A percentile compares a stretch with the other conserved stretches of the same genome.
Evolutionary conservation across 805 yeast species (phyloP).

Genomic region (Cyberlindnera maritima): DNA sequence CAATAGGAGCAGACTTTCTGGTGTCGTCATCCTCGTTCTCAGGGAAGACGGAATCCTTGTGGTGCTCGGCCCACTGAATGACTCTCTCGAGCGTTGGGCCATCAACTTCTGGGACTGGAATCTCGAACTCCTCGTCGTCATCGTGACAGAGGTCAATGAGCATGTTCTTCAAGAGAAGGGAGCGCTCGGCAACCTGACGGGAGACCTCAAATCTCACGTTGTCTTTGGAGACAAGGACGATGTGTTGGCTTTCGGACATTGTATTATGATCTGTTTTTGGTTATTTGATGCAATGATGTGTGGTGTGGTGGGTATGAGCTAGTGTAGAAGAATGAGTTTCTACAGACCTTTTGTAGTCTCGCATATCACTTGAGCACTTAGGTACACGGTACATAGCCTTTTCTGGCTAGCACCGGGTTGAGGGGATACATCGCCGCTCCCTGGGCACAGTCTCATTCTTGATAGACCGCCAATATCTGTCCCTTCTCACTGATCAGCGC

Average conservation of each 20-base stretch:
- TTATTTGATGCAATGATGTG: no score
- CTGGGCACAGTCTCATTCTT: no score
- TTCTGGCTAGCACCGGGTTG: no score
- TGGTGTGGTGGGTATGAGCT: no score
- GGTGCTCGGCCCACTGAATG: conserved; percentile 95
- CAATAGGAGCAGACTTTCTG: conserved; percentile 83
- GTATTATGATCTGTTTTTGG: no score
- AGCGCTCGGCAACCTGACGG: conserved; percentile 79
- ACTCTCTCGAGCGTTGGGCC: conserved; percentile 85
- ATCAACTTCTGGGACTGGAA: conserved; percentile 89
- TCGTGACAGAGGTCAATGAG: conserved; percentile 59
- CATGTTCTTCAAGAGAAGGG: conserved; percentile 82
- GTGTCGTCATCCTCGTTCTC: conserved; percentile 85
- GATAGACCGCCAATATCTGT: no score
- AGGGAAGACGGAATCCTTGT: conserved; percentile 73
- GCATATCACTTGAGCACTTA: no score
- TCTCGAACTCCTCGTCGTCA: conserved; percentile 68
- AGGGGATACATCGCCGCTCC: no score
- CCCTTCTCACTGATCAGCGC: no score
- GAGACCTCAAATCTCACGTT: conserved; percentile 78
- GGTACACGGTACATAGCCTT: no score
- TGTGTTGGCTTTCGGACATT: conserved; percentile 30
- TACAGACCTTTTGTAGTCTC: no score
- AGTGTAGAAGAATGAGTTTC: no score
- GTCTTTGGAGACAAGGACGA: conserved; percentile 70